These are phyloP conservation scores for Saccharomyces hybrid DNA, from an alignment of 1,139 yeast species.

Conservation along the genomic window DNA sequence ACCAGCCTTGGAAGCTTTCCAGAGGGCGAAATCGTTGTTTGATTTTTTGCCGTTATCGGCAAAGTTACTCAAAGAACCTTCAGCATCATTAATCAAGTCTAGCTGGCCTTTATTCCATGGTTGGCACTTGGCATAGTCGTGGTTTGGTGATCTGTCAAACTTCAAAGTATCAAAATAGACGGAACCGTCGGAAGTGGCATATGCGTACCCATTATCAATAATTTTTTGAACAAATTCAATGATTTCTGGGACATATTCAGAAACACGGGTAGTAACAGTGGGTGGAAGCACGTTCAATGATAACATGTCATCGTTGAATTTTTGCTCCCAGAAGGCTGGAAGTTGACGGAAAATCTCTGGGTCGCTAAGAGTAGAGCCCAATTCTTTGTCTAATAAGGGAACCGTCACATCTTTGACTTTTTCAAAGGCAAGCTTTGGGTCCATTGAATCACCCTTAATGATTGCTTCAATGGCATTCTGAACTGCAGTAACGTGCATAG, in stretches of 20 bases:
- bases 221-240: slow-evolving; percentile 69
- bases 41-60: slow-evolving; percentile 55
- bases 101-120: slow-evolving; percentile 95
- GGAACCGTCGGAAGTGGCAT: slow-evolving; percentile 74
- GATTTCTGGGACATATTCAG: slow-evolving; percentile 92
- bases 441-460: slow-evolving; percentile 34
- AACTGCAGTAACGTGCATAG: slow-evolving; percentile 74
- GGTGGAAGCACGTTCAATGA: slow-evolving; percentile 78
- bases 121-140: slow-evolving; percentile 88
- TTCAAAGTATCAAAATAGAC: slow-evolving; percentile 88
- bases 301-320: slow-evolving; percentile 79
- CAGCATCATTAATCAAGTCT: slow-evolving; percentile 87
- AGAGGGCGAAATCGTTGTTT: slow-evolving; percentile 84
- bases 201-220: slow-evolving; percentile 74
- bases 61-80: slow-evolving; percentile 67
- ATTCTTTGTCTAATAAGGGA: slow-evolving; percentile 60
- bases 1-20: slow-evolving; percentile 96
- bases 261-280: slow-evolving; percentile 84
- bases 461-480: slow-evolving; percentile 42
- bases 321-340: slow-evolving; percentile 84
- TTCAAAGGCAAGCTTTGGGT: slow-evolving; percentile 25
- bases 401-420: slow-evolving; percentile 65
- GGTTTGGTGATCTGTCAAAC: slow-evolving; percentile 65
- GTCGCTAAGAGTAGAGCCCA: slow-evolving; percentile 72
- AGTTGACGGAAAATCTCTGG: slow-evolving; percentile 74